These are phyloP conservation scores for Cercospora zeina DNA, from an alignment of 2,329 filamentous ascomycete genomes.

Conservation along the genomic window DNA sequence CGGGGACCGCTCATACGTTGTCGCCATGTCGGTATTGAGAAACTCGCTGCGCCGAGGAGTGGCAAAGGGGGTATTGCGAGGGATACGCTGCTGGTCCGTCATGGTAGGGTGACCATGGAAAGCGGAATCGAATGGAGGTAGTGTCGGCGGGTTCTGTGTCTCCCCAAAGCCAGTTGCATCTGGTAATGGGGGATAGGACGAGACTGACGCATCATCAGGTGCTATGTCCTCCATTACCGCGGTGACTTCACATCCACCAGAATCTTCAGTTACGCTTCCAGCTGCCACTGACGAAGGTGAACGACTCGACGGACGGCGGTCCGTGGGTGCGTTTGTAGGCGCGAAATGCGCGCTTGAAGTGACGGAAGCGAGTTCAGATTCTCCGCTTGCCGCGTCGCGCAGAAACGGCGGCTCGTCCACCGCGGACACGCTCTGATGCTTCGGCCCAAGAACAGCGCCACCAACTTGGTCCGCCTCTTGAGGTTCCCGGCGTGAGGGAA, in stretches of 20 bases:
- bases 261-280: background rate
- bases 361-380: background rate
- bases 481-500: background rate
- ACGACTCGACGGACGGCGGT: background rate
- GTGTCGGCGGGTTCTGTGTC: background rate
- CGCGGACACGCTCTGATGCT: background rate
- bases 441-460: background rate
- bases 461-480: background rate
- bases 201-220: background rate
- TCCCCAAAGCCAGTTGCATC: background rate
- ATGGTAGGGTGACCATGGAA: background rate
- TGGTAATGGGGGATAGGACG: background rate
- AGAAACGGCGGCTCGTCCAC: background rate
- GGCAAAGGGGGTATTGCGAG: background rate
- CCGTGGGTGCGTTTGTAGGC: background rate
- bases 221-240: background rate
- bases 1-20: background rate
- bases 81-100: background rate
- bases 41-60: slow-evolving; percentile 1
- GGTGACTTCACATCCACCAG: background rate
- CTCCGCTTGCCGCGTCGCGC: background rate
- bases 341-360: background rate
- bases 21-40: background rate
- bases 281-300: background rate
- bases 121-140: background rate